These are phyloP conservation scores for Obelidium mucronatum DNA, from an alignment of 192 early-diverging fungal genomes.

Conservation along the genomic window DNA sequence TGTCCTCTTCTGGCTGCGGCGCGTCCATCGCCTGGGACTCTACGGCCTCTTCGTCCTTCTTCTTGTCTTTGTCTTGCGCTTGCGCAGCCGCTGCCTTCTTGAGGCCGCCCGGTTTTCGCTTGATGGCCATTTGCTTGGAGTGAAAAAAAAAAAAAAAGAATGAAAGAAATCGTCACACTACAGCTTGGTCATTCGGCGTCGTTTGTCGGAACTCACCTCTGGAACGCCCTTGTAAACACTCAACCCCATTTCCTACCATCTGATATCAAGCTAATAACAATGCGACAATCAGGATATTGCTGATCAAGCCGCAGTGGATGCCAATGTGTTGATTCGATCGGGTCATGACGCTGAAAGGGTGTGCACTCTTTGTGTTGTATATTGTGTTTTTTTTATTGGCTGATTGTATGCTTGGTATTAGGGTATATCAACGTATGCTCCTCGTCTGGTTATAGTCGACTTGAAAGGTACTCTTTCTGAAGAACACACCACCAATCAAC, in stretches of 20 bases:
- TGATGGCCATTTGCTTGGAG: constrained; percentile 16
- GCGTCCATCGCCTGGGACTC: background rate
- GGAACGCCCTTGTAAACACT: constrained; percentile 86
- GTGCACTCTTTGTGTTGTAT: too few species aligned
- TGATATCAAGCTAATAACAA: background rate
- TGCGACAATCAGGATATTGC: constrained; percentile 57
- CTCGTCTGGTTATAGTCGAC: constrained; percentile 83
- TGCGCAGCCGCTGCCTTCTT: constrained; percentile 18
- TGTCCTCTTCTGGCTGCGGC: too few species aligned
- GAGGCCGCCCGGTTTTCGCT: constrained; percentile 27
- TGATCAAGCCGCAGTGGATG: constrained; percentile 55
- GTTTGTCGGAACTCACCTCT: constrained; percentile 90
- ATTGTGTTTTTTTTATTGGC: too few species aligned
- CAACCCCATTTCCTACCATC: background rate
- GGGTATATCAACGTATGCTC: constrained; percentile 74
- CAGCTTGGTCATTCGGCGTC: constrained; percentile 90
- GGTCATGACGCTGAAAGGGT: constrained; percentile 45
- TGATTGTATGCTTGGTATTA: constrained; percentile 27
- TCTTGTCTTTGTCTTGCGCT: background rate
- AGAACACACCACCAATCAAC: background rate
- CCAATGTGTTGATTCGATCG: constrained; percentile 66
- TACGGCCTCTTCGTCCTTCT: background rate
- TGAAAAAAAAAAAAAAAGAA: constrained; percentile 13
- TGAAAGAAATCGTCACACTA: constrained; percentile 83
- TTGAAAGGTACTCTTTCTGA: constrained; percentile 62